Base-by-base conservation (phyloP, 2,329 filamentous ascomycete species). In the Trichoderma sp. region DNA sequence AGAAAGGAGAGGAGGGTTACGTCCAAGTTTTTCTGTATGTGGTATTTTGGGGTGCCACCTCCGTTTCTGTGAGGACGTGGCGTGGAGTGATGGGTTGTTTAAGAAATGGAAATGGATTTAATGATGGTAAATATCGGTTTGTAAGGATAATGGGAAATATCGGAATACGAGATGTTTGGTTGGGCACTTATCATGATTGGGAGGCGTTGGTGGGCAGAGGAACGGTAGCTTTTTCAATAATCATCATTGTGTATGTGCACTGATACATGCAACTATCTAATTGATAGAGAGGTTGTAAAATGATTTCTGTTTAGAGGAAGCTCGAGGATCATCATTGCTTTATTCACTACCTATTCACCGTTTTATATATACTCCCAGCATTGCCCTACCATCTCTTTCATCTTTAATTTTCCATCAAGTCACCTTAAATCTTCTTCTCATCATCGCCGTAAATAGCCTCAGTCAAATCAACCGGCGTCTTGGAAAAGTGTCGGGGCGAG, bases 21-120 rank as follows among this genome's bases (percentile, higher is more conserved):
- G n/a, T 76, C 78, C 7, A 78, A 77, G 53, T 79, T 79, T 41
- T 79, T 79, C 63, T 79, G 77, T 27, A 77, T 79, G 3, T 78
- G 73, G 76, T 77, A 77, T 62, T 79, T 79, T 75, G 77, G 77
- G 9, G 71, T 76, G 12, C 67, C 76, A 21, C 78, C 78, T 33
- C 78, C 78, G 7, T 78, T 68, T 69, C 33, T 78, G 74, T 78
- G 63, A 38, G 35, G 24, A 11, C n/a, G 27, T 66, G 21, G 16
- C 21, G 18, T 27, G 62, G n/a, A 64, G 16, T 16, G 31, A 14
- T 21, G 60, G n/a, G 29, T 12, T n/a, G n/a, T n/a, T n/a, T n/a
- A n/a, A n/a, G n/a, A n/a, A n/a, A n/a, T n/a, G n/a, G n/a, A n/a
- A n/a, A n/a, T n/a, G n/a, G n/a, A n/a, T n/a, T n/a, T n/a, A n/a